Percentiles rank a stretch among this genome's conserved stretches.
These are phyloP conservation scores for Trichosporon sp. DNA, from an alignment of 1,284 basidiomycete species.

Conservation along the genomic window DNA sequence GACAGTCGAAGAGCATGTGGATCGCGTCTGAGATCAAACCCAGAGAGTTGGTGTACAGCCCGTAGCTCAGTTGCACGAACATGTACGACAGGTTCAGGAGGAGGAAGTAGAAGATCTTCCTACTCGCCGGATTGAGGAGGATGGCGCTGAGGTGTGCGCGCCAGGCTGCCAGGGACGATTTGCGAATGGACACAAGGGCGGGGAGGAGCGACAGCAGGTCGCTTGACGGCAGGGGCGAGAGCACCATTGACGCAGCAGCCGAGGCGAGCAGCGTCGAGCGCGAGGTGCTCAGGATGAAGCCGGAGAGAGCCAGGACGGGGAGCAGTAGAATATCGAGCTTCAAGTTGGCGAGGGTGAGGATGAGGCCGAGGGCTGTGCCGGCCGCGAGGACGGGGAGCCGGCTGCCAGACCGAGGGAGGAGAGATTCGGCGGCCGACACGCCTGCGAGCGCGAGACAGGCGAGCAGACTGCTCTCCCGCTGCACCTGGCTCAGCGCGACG, in stretches of 20 bases:
- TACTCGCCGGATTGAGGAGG: slow-evolving; percentile 80
- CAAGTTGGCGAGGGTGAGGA: not conserved
- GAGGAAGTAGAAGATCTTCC: slow-evolving; percentile 96
- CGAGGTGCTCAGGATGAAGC: not conserved
- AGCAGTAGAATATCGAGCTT: not conserved
- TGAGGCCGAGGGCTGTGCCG: not conserved
- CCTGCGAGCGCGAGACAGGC: not conserved
- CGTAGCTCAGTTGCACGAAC: slow-evolving; percentile 92
- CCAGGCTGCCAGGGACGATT: slow-evolving; percentile 32
- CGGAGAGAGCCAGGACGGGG: not conserved
- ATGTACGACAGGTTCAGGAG: slow-evolving; percentile 94
- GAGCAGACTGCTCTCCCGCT: not conserved
- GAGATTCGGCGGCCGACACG: not conserved
- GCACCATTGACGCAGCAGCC: not conserved
- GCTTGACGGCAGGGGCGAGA: not conserved
- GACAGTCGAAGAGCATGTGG: slow-evolving; percentile 99
- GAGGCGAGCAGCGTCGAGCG: slow-evolving; percentile 1
- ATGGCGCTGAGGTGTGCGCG: slow-evolving; percentile 83
- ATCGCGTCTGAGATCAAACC: slow-evolving; percentile 98
- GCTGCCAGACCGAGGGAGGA: not conserved
- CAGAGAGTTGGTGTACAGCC: slow-evolving; percentile 95
- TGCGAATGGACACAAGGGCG: not conserved
- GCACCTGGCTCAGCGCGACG: slow-evolving; percentile 1
- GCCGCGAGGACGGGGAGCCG: not conserved
- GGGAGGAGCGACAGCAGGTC: slow-evolving; percentile 35